A percentile compares a stretch with the other conserved stretches of the same genome.
Evolutionary conservation across 345 rosid species (phyloP).

Genomic region (Euphorbia lathyris): DNA sequence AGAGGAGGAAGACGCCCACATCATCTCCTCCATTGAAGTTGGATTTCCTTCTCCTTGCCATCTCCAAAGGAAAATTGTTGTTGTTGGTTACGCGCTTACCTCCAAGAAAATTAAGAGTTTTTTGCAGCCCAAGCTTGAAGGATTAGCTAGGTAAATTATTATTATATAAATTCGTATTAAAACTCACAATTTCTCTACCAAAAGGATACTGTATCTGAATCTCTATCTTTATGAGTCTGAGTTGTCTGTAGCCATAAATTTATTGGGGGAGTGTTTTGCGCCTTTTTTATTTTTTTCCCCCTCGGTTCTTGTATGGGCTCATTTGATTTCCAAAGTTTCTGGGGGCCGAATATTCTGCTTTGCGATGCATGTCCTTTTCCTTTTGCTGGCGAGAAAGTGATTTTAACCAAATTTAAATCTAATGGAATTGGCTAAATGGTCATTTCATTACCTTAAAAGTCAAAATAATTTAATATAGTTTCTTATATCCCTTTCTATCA

Average conservation of each 20-base stretch:
- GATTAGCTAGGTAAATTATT: constrained; percentile 59
- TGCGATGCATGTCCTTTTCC: constrained; percentile 11
- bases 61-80: constrained; percentile 33
- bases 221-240: not conserved
- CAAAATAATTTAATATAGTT: not conserved
- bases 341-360: constrained; percentile 10
- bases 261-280: not conserved
- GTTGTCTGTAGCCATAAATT: not conserved
- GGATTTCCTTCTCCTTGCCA: constrained; percentile 19
- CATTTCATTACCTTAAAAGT: not conserved
- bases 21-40: constrained; percentile 14
- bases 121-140: constrained; percentile 66
- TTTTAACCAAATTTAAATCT: not conserved
- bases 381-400: constrained; percentile 1
- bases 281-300: constrained; percentile 12
- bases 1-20: constrained; percentile 10
- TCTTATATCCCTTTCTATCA: not conserved
- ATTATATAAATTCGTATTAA: not conserved
- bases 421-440: constrained; percentile 5
- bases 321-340: not conserved
- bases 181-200: not conserved
- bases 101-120: constrained; percentile 79
- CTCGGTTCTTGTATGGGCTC: not conserved
- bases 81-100: constrained; percentile 82
- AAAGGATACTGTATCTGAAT: not conserved